Conservation (phyloP, 2,329 filamentous ascomycete genomes). For the Neophaeococcomyces aloes region DNA sequence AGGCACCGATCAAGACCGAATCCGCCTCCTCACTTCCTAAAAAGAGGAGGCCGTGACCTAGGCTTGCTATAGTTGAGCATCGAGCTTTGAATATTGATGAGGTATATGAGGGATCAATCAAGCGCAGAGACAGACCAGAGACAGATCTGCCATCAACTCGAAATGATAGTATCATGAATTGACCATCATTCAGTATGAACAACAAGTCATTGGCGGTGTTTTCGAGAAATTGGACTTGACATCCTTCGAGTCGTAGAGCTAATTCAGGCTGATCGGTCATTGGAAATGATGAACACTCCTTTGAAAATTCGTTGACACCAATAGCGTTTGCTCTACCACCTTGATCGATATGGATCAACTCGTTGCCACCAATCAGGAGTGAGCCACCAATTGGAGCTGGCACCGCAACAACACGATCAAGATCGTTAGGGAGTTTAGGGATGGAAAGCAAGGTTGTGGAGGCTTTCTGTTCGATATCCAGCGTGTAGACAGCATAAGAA, state of each 20-base stretch:
- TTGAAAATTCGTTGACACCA: conserved; percentile 83
- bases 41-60: conserved; percentile 64
- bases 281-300: conserved; percentile 68
- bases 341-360: conserved; percentile 91
- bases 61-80: conserved; percentile 57
- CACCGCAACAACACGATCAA: conserved; percentile 71
- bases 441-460: conserved; percentile 90
- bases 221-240: conserved; percentile 64
- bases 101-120: conserved; percentile 53
- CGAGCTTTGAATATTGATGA: conserved; percentile 51
- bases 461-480: conserved; percentile 85
- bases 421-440: conserved; percentile 71
- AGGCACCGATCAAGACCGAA: conserved; percentile 72
- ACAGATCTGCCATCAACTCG: conserved; percentile 83
- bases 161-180: conserved; percentile 66
- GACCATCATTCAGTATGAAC: conserved; percentile 67
- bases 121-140: conserved; percentile 66
- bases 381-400: conserved; percentile 81
- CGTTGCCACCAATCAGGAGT: conserved; percentile 75
- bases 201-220: conserved; percentile 71
- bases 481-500: conserved; percentile 85
- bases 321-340: conserved; percentile 87
- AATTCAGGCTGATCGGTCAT: conserved; percentile 79
- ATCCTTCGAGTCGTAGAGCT: conserved; percentile 68
- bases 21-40: conserved; percentile 76